Conservation (phyloP, 768 basidiomycete genomes). For the Clavulina sp. region DNA sequence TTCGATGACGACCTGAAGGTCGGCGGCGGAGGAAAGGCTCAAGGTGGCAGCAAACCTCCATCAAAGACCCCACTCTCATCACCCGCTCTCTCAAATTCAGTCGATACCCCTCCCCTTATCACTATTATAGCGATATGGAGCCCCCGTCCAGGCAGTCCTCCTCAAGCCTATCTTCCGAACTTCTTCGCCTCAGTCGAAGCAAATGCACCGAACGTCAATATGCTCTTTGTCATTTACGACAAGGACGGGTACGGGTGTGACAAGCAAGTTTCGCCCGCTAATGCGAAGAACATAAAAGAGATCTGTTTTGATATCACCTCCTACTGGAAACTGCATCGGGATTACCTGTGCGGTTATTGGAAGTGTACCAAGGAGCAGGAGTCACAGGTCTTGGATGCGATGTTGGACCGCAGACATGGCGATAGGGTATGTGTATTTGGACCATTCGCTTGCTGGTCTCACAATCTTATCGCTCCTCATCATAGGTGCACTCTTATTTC, state of each 20-base stretch:
- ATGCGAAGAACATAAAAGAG: no score
- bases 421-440: not conserved
- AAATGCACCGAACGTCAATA: not conserved
- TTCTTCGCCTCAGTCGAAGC: conserved; percentile 1
- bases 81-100: no score
- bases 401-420: not conserved
- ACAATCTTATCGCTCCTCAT: no score
- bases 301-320: not conserved
- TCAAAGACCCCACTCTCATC: no score
- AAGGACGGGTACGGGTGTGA: not conserved
- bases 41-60: no score
- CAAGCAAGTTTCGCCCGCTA: not conserved
- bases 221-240: conserved; percentile 1
- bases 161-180: not conserved
- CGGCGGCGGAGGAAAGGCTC: no score
- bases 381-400: not conserved
- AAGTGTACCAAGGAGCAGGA: not conserved
- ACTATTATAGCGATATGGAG: conserved; percentile 1
- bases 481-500: conserved; percentile 2
- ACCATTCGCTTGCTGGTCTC: not conserved
- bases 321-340: not conserved
- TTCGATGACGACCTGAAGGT: no score
- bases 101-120: not conserved
- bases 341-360: conserved; percentile 1
- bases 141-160: not conserved